phyloP scores from a whole-genome alignment of 331 rosid genomes.

The Pyrus hybrid region DNA sequence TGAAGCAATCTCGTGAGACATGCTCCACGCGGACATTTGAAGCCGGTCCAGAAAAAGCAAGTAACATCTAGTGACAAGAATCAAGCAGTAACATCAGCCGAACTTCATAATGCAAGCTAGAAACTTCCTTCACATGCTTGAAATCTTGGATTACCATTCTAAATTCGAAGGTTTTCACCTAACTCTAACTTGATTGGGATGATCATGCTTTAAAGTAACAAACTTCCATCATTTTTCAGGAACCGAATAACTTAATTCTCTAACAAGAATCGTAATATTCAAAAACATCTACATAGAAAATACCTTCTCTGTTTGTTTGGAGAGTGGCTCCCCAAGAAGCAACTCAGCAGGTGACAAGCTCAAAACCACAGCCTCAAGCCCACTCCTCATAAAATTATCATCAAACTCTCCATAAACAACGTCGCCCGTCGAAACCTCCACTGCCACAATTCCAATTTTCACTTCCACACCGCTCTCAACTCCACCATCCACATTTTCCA shows the following conservation, averaged over 20 bases:
- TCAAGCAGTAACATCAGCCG: not conserved
- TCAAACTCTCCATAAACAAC: constrained; percentile 62
- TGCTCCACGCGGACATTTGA: constrained; percentile 79
- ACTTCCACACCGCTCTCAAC: constrained; percentile 49
- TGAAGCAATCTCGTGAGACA: constrained; percentile 56
- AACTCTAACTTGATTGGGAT: not conserved
- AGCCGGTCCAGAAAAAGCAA: constrained; percentile 89
- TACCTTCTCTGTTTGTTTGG: constrained; percentile 86
- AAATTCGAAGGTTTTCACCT: not conserved
- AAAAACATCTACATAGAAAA: constrained; percentile 20
- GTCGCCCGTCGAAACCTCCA: constrained; percentile 86
- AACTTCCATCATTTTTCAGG: not conserved
- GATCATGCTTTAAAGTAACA: not conserved
- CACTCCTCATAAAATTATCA: constrained; percentile 65
- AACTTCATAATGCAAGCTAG: not conserved
- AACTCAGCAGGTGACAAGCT: constrained; percentile 80
- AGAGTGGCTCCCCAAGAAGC: constrained; percentile 82
- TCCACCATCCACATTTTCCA: constrained; percentile 31
- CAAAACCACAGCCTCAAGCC: constrained; percentile 65
- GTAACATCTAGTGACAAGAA: constrained; percentile 47
- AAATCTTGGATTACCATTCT: not conserved
- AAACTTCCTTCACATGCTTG: not conserved
- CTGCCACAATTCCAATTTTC: constrained; percentile 60
- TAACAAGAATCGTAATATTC: not conserved
- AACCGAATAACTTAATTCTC: not conserved